phyloP scores from a whole-genome alignment of 192 early-diverging fungal species.

The Linnemannia hyalina region DNA sequence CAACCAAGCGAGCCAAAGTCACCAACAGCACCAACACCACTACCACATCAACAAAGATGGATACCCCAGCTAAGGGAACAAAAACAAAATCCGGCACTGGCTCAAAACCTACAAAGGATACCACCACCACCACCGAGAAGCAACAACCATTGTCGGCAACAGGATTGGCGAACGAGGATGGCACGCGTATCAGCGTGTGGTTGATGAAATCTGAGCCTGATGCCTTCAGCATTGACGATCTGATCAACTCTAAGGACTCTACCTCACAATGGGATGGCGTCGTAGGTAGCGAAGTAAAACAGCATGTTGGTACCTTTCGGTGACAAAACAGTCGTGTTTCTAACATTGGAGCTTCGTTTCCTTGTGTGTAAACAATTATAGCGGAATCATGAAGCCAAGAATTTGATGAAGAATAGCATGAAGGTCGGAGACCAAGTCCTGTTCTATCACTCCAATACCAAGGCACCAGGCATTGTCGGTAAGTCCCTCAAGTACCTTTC shows the following conservation, averaged over 20 bases:
- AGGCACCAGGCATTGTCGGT: slow-evolving; percentile 86
- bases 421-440: slow-evolving; percentile 77
- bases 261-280: slow-evolving; percentile 87
- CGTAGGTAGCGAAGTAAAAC: slow-evolving; percentile 22
- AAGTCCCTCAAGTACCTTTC: slow-evolving; percentile 15
- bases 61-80: neutral
- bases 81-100: neutral
- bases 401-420: slow-evolving; percentile 84
- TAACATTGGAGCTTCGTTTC: neutral
- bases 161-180: neutral
- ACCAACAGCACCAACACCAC: neutral
- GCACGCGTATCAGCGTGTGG: slow-evolving; percentile 65
- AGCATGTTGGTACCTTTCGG: too few species aligned
- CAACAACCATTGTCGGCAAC: neutral
- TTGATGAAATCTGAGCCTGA: slow-evolving; percentile 91
- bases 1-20: slow-evolving; percentile 16
- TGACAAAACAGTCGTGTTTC: too few species aligned
- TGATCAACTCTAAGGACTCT: slow-evolving; percentile 55
- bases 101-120: neutral
- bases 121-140: neutral
- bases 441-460: slow-evolving; percentile 93
- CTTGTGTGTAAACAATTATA: neutral
- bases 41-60: neutral
- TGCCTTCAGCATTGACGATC: slow-evolving; percentile 74
- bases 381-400: slow-evolving; percentile 86